Base-by-base conservation (phyloP, 768 basidiomycete species). In the Cystofilobasidium ferigula region DNA sequence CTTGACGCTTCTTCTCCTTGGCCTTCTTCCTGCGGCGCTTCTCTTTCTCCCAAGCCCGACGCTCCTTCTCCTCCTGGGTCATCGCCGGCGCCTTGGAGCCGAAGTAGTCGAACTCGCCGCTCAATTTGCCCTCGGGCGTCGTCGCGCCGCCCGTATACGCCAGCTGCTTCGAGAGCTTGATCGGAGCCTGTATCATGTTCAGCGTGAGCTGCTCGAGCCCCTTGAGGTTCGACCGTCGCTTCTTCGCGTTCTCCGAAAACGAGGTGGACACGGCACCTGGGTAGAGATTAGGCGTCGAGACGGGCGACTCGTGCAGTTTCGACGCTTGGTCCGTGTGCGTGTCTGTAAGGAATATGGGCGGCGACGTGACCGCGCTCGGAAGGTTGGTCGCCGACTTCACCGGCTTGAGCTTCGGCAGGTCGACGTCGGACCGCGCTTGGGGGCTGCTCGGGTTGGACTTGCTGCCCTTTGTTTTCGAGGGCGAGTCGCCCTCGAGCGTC, bases 1-100 rank as follows among this genome's bases (percentile, higher is more conserved):
- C 84, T 75, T 85, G 85, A 78, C 82, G 84, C 72, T 85, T 79
- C 74, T 85, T 84, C 62, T 78, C 75, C 71, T 78, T 80, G 26
- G 56, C 56, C 66, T 56, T 77, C 66, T 68, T 63, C 34, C 69
- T 36, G 18, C 67, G 62, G 71, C 67, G 76, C 71, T 63, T 77
- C 64, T 77, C 77, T 72, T 75, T 77, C 20, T 72, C 74, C 74
- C 79, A 79, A 72, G 78, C 77, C 69, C 74, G 77, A 60, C 75
- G 75, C 68, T 72, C 76, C 72, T 76, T 80, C 72, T 79, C 80
- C 61, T 74, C 75, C 64, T 78, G 78, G 53, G 75, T 70, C 67
- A 74, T 71, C 34, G 56, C 38, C 13, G 48, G n/a, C 35, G 48
- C 26, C 24, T 67, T 57, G 28, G 36, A 69, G 2, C 67, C 61